Conservation (phyloP, 257 asterid genomes). For the Petunia axillaris region DNA sequence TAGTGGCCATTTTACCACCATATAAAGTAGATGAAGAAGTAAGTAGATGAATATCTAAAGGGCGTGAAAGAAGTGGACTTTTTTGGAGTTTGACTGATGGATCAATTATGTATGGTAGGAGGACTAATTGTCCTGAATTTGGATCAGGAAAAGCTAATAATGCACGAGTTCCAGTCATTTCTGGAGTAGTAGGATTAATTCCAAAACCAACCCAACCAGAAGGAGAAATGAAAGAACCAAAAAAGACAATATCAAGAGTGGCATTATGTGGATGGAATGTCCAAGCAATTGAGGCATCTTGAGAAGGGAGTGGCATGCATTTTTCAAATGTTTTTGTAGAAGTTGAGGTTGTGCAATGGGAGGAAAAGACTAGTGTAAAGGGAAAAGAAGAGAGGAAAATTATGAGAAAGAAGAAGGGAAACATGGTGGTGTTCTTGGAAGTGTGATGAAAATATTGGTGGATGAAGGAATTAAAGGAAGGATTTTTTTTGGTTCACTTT, state of each 20-base stretch:
- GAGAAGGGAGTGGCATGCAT: slow-evolving; percentile 77
- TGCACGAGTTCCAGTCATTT: slow-evolving; percentile 89
- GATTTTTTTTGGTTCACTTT: background rate
- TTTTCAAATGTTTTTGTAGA: slow-evolving; percentile 55
- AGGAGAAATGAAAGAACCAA: slow-evolving; percentile 85
- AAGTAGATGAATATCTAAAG: slow-evolving; percentile 70
- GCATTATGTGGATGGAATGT: slow-evolving; percentile 74
- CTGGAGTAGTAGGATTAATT: slow-evolving; percentile 75
- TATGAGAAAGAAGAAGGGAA: background rate
- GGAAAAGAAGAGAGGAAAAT: slow-evolving; percentile 33
- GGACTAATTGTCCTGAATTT: slow-evolving; percentile 82
- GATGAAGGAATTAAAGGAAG: slow-evolving; percentile 18
- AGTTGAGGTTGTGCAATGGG: slow-evolving; percentile 60
- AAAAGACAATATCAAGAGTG: slow-evolving; percentile 79
- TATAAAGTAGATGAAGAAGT: slow-evolving; percentile 72
- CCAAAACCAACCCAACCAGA: slow-evolving; percentile 99
- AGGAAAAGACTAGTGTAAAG: slow-evolving; percentile 40
- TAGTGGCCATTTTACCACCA: slow-evolving; percentile 91
- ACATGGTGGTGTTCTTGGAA: slow-evolving; percentile 20
- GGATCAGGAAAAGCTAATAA: slow-evolving; percentile 87
- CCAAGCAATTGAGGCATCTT: slow-evolving; percentile 92
- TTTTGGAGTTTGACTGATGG: slow-evolving; percentile 74
- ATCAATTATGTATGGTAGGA: slow-evolving; percentile 76
- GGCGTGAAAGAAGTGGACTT: slow-evolving; percentile 79
- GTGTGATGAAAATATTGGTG: slow-evolving; percentile 10